phyloP scores from a whole-genome alignment of 1,139 yeast species.

The Yamadazyma atlantica region DNA sequence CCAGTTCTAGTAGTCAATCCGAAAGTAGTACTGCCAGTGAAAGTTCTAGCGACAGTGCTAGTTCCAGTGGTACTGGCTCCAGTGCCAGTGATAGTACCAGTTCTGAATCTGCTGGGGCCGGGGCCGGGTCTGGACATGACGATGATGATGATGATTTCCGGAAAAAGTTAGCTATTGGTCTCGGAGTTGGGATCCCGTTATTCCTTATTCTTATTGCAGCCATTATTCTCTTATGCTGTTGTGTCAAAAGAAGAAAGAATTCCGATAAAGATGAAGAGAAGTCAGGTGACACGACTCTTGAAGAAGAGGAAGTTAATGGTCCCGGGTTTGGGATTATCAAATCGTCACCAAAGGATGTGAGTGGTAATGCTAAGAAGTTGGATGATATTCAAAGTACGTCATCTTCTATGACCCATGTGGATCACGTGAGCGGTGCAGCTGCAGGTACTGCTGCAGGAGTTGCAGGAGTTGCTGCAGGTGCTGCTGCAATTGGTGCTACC shows the following conservation, averaged over 20 bases:
- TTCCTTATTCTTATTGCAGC: conserved; percentile 48
- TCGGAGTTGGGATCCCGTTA: conserved; percentile 83
- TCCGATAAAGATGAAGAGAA: conserved; percentile 24
- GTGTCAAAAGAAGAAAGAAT: conserved; percentile 47
- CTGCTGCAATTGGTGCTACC: conserved; percentile 4
- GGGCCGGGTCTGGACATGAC: conserved; percentile 14
- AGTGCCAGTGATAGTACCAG: conserved; percentile 17
- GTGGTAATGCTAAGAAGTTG: conserved; percentile 53
- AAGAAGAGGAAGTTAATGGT: conserved; percentile 28
- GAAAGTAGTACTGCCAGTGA: too few relatives aligned
- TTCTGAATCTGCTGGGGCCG: conserved; percentile 21
- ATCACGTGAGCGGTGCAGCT: conserved; percentile 17
- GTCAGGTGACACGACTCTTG: conserved; percentile 32
- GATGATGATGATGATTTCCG: conserved; percentile 5
- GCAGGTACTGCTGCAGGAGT: conserved; percentile 23
- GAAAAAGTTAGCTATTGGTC: conserved; percentile 65
- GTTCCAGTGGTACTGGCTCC: conserved; percentile 13
- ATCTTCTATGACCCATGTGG: conserved; percentile 30
- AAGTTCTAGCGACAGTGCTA: conserved; percentile 22
- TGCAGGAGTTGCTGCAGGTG: conserved; percentile 11
- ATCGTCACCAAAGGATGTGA: conserved; percentile 41
- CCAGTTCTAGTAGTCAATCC: conserved; percentile 23
- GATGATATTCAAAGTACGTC: conserved; percentile 37
- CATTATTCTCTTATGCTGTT: conserved; percentile 57
- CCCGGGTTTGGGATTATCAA: conserved; percentile 30